phyloP scores from a whole-genome alignment of 371 early-diverging fungal species.

The Mortierella polycephala region DNA sequence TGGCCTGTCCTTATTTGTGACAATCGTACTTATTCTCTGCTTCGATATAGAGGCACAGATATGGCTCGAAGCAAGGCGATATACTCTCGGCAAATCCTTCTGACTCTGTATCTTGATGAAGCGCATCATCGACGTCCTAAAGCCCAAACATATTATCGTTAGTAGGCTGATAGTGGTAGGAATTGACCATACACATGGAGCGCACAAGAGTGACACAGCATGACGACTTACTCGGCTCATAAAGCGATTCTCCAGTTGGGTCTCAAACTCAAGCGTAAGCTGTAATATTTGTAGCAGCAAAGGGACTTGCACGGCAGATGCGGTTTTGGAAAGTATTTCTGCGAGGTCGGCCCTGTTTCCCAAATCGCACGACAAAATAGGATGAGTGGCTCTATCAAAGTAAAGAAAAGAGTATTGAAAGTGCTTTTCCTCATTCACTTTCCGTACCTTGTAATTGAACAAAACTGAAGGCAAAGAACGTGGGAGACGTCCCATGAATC shows the following conservation, averaged over 20 bases:
- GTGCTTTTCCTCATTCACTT: no score
- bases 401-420: no score
- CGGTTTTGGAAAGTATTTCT: constrained; percentile 59
- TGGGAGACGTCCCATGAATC: constrained; percentile 82
- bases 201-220: background rate
- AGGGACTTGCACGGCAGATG: constrained; percentile 71
- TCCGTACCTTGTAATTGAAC: constrained; percentile 77
- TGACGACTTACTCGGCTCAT: constrained; percentile 54
- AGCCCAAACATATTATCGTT: background rate
- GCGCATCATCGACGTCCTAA: constrained; percentile 49
- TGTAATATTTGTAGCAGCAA: constrained; percentile 79
- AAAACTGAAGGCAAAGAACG: constrained; percentile 78
- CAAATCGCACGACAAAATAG: background rate
- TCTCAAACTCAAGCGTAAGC: constrained; percentile 90
- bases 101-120: constrained; percentile 38
- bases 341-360: constrained; percentile 62
- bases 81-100: constrained; percentile 76
- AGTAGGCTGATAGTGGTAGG: background rate
- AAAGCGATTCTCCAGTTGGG: constrained; percentile 81
- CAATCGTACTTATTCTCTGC: constrained; percentile 79
- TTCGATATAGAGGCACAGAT: constrained; percentile 82
- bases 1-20: background rate
- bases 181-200: background rate
- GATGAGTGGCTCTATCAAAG: background rate
- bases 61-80: constrained; percentile 89